Base-by-base conservation (phyloP, 495 filamentous ascomycete genomes). In the Talaromyces adpressus region DNA sequence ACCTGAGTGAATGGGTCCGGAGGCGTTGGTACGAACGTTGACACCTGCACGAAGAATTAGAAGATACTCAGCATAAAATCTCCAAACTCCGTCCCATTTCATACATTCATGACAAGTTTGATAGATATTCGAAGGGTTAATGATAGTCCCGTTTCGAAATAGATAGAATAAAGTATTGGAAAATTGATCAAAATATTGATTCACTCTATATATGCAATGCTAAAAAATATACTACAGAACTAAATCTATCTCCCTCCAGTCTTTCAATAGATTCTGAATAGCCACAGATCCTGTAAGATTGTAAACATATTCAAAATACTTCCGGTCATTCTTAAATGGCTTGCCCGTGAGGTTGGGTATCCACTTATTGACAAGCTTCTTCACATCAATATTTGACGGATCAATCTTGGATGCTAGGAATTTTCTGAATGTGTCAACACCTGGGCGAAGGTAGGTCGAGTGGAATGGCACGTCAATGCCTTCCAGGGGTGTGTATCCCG, bases 221-320 rank as follows among this genome's bases (percentile, higher is more conserved):
- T 52, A 18, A 30, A 30, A 30, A 57, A 32, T 18, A 57, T 12
- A 18, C 54, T 32, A 29, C 9, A 30, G 27, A 23, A 27, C 54
- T 34, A 29, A 32, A 27, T 34, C 23, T 57, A 30, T 20, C 32
- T 57, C 54, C 14, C 54, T 57, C 57, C 57, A 62, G 6, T 32
- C n/a, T 34, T 18, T 23, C 34, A 59, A 39, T 18, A 59, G 6
- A 2, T 39, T 59, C 14, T 18, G 16, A 36, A 59, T 59, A n/a
- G 16, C n/a, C 57, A 22, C 12, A n/a, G 61, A 63, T 9, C 49
- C 22, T 7, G 92, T 96, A 65, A 95, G 73, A 39, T 82, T 80
- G 73, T 91, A 93, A 22, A 93, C 92, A 69, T 96, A 90, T 80
- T 92, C 89, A 75, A 96, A 93, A 75, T 95, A 96, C 72, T 91